Base-by-base conservation (phyloP, 495 filamentous ascomycete genomes). In the Oidiodendron maius region DNA sequence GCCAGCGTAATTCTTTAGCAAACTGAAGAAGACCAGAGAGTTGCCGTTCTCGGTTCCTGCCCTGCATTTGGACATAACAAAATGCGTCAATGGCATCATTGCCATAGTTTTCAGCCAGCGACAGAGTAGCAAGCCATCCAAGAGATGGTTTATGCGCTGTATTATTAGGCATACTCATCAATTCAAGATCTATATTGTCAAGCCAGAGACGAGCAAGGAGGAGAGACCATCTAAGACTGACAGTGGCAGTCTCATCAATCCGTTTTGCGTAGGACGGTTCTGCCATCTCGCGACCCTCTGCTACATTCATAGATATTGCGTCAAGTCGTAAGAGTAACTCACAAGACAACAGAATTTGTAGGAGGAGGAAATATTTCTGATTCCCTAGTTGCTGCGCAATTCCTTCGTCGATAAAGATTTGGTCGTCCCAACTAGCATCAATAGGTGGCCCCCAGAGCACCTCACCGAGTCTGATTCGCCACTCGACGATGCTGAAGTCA, bases 381-480 rank as follows among this genome's bases (percentile, higher is more conserved):
- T 71, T 61, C 15, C 69, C 68, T 12, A 62, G 57, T 61, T 76
- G 72, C 39, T 71, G 68, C 25, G 65, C 64, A 40, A 65, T 60
- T 42, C 73, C 75, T 48, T 39, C 52, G 36, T 66, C 64, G 39
- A 65, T 55, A 58, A 65, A 56, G 4, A 60, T 51, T 32, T 65
- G 65, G 2, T 70, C 60, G 4, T 70, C 64, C 12, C 60, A 61
- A 4, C 69, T 67, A 39, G 56, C 57, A 36, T 65, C 64, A 13
- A 63, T 60, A 6, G 64, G 50, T n/a, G 68, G 62, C 16, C 81
- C 84, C 86, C 87, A 95, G 15, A 95, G 67, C 50, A 93, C 64
- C 57, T 93, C 87, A n/a, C 89, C 88, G 1, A 85, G 74, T 10
- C 83, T 70, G 22, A 91, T 79, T 16, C 89, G 74, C 86, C 86